Conservation (phyloP, 2,329 filamentous ascomycete species). For the Monilinia aucupariae region DNA sequence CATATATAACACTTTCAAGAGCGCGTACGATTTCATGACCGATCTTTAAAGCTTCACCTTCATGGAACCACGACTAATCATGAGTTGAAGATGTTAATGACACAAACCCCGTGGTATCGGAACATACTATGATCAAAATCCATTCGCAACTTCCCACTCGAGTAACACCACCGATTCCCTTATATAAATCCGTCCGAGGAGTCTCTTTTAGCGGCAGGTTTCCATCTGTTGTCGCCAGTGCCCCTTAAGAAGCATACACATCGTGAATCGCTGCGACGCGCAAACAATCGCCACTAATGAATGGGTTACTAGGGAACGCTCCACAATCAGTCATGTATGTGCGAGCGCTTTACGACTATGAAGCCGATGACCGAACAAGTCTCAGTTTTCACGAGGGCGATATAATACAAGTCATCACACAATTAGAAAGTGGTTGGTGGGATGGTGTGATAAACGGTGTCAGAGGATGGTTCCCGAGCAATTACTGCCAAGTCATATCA, state of each 20-base stretch:
- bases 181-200: conserved; percentile 13
- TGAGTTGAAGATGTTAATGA: conserved; percentile 20
- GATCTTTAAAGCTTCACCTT: conserved; percentile 3
- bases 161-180: conserved; percentile 20
- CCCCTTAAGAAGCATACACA: conserved; percentile 19
- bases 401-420: conserved; percentile 96
- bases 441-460: conserved; percentile 96
- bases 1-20: conserved; percentile 1
- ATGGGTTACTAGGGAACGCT: conserved; percentile 54
- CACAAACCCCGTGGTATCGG: conserved; percentile 14
- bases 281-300: conserved; percentile 44
- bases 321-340: conserved; percentile 76
- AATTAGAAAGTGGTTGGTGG: conserved; percentile 98
- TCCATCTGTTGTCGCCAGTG: conserved; percentile 20
- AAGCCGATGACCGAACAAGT: conserved; percentile 93
- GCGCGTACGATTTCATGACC: conserved; percentile 10
- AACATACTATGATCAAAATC: conserved; percentile 15
- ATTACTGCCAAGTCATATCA: conserved; percentile 87
- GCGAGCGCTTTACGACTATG: conserved; percentile 93
- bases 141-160: conserved; percentile 10
- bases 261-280: conserved; percentile 25
- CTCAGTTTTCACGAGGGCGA: conserved; percentile 95
- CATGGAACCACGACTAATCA: conserved; percentile 4
- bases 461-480: conserved; percentile 98
- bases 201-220: conserved; percentile 21